These are phyloP conservation scores for Scheffersomyces parashehatae DNA, from an alignment of 1,139 yeast species.

Conservation along the genomic window DNA sequence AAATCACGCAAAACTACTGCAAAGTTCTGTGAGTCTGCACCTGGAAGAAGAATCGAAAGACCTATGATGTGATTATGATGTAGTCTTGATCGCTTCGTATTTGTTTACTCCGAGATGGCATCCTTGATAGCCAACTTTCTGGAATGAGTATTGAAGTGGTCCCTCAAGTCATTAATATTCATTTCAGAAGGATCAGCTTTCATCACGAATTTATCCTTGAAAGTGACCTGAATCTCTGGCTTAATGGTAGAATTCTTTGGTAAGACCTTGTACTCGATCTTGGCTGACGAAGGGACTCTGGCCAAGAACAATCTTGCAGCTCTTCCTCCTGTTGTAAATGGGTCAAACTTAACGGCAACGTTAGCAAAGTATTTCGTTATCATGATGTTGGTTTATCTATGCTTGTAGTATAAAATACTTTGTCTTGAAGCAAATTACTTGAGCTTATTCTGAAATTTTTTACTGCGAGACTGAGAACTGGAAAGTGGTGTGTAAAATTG, in stretches of 20 bases:
- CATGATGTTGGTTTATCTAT: conserved; percentile 38
- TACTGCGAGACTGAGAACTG: neutral
- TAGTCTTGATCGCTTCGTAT: too few relatives aligned
- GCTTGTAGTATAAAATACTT: conserved; percentile 1
- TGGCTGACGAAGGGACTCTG: conserved; percentile 72
- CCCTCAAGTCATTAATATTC: conserved; percentile 54
- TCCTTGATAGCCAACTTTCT: conserved; percentile 68
- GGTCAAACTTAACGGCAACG: conserved; percentile 78
- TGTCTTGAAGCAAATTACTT: neutral
- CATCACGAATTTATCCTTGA: conserved; percentile 76
- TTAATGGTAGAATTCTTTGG: conserved; percentile 41
- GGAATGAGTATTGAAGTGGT: conserved; percentile 66
- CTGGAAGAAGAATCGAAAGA: neutral
- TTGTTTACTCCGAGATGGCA: conserved; percentile 38
- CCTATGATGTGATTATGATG: neutral
- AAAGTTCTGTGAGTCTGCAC: too few relatives aligned
- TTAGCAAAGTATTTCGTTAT: conserved; percentile 82
- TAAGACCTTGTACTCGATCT: conserved; percentile 57
- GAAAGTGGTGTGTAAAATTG: neutral
- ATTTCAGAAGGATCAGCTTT: conserved; percentile 63
- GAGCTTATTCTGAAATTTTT: neutral
- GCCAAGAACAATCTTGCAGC: conserved; percentile 80
- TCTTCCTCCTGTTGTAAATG: conserved; percentile 73
- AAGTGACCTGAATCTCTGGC: conserved; percentile 72
- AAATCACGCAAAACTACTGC: too few relatives aligned